Evolutionary conservation across 768 basidiomycete genomes (phyloP).

Genomic region (Amylocystis lapponica): DNA sequence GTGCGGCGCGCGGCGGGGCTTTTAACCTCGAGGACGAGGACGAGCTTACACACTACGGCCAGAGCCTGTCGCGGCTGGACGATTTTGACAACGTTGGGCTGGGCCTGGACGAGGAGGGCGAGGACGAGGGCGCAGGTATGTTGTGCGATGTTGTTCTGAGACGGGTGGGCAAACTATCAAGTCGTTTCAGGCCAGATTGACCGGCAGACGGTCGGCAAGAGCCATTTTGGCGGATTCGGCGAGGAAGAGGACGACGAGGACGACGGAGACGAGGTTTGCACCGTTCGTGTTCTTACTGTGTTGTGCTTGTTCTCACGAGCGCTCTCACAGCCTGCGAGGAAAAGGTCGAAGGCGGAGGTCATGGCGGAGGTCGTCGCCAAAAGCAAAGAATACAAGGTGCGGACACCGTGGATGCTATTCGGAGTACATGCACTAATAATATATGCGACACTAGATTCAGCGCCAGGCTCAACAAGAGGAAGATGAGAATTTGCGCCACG

Average conservation of each 20-base stretch:
- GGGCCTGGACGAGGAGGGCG: conserved; percentile 48
- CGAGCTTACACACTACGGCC: conserved; percentile 88
- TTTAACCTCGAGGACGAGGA: conserved; percentile 94
- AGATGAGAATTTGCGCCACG: conserved; percentile 79
- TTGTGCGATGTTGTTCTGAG: background rate
- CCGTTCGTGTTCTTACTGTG: conserved; percentile 10
- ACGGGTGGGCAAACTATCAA: background rate
- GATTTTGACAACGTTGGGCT: conserved; percentile 76
- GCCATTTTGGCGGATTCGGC: conserved; percentile 85
- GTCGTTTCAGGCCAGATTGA: conserved; percentile 55
- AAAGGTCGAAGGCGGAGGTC: conserved; percentile 91
- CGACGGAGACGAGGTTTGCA: conserved; percentile 42
- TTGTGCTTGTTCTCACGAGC: background rate
- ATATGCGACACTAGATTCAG: conserved; percentile 67
- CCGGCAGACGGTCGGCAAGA: conserved; percentile 53
- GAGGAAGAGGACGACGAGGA: conserved; percentile 56
- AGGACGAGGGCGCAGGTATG: conserved; percentile 34
- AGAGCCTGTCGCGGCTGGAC: conserved; percentile 78
- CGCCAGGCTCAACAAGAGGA: conserved; percentile 86
- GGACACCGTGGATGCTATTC: no score
- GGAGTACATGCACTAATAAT: no score
- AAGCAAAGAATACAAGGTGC: conserved; percentile 91
- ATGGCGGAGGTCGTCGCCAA: conserved; percentile 98
- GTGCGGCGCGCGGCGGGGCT: conserved; percentile 61
- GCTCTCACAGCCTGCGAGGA: conserved; percentile 60